Base-by-base conservation (phyloP, 2,329 filamentous ascomycete genomes). In the Coniella lustricola region DNA sequence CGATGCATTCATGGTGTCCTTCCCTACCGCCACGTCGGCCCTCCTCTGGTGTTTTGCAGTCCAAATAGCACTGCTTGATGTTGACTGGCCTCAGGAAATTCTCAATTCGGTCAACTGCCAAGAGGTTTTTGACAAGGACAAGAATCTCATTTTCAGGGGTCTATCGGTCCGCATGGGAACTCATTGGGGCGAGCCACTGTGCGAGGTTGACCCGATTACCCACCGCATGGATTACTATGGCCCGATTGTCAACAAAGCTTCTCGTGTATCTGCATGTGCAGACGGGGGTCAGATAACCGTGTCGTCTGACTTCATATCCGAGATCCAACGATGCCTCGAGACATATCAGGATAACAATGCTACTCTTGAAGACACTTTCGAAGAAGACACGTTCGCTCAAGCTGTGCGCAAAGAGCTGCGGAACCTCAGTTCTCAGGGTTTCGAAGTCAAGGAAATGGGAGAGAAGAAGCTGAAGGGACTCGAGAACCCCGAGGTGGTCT, bases 181-280 rank as follows among this genome's bases (percentile, higher is more conserved):
- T 52, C 93, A 98, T 65, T 98, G 86, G 79, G 93, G 93, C 56
- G 83, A 87, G 51, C 93, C 91, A 5, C 90, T 98, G 59, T 95
- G 90, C 63, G 93, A 98, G 66, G 86, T 85, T 42, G 93, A 98
- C 66, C 93, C 93, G 0, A 90, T 98, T 43, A 98, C 93, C 1
- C 85, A 90, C 50, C 89, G 93, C 54, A 98, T 98, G 93, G 93
- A 98, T 61, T 98, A 98, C 69, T 98, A 97, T 63, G 93, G 93
- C 0, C 93, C 93, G 13, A 98, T 98, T 90, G 93, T 98, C 60
- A 98, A 98, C 69, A 90, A 94, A 62, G 89, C 93, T 1, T 86
- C 93, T 14, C 86, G 93, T 69, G 95, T 98, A 56, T 93, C 89
- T 7, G 85, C 88, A 18, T 90, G 95, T 37, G 93, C 93, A 32